A percentile compares a stretch with the other conserved stretches of the same genome.
phyloP scores from a whole-genome alignment of 176 grass and related monocot species.

The Typha latifolia region DNA sequence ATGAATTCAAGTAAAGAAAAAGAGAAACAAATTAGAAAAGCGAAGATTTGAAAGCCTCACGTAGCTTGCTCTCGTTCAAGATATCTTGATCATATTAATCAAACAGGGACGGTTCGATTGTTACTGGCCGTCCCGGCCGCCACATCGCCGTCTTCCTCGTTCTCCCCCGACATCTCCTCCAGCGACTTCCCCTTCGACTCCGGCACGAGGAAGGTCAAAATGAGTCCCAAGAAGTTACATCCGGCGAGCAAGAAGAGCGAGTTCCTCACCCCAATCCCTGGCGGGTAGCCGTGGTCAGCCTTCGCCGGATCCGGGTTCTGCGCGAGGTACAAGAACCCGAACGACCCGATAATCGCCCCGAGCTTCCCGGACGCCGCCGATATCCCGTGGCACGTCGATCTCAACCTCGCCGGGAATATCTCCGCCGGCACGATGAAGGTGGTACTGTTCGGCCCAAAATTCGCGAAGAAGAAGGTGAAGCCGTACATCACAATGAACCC shows the following conservation, averaged over 20 bases:
- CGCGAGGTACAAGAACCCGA: constrained; percentile 76
- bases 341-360: constrained; percentile 56
- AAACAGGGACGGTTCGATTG: constrained; percentile 29
- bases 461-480: constrained; percentile 47
- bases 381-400: constrained; percentile 73
- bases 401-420: constrained; percentile 74
- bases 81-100: background rate
- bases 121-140: background rate
- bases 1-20: no score
- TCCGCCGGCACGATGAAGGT: constrained; percentile 86
- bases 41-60: no score
- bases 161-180: constrained; percentile 73
- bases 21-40: no score
- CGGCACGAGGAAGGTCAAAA: constrained; percentile 60
- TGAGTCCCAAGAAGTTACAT: constrained; percentile 50
- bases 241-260: constrained; percentile 65
- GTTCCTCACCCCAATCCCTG: constrained; percentile 59
- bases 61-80: no score
- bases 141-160: constrained; percentile 3
- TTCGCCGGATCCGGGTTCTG: constrained; percentile 47
- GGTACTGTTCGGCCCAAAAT: constrained; percentile 55
- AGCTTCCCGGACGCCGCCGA: constrained; percentile 59
- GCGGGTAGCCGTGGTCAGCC: constrained; percentile 54
- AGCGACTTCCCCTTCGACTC: constrained; percentile 79
- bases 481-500: constrained; percentile 72